Evolutionary conservation across 805 yeast genomes (phyloP).

Genomic region (Teunomyces lycoperdinae): DNA sequence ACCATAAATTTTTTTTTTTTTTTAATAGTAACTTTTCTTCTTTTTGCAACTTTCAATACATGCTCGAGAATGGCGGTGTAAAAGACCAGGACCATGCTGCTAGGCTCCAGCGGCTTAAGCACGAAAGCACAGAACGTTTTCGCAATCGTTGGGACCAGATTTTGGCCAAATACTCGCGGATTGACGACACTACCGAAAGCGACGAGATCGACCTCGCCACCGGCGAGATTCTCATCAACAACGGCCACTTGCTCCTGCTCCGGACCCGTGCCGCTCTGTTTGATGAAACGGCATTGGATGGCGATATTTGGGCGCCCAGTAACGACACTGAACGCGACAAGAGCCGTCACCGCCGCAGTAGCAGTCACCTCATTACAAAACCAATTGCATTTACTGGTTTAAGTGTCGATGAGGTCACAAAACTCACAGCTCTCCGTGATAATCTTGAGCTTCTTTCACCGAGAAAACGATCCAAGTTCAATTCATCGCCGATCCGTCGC

Average conservation of each 20-base stretch:
- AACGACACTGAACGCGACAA: constrained; percentile 14
- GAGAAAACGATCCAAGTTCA: background rate
- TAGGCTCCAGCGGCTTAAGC: constrained; percentile 23
- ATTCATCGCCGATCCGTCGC: background rate
- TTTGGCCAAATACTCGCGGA: constrained; percentile 47
- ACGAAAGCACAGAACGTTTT: constrained; percentile 27
- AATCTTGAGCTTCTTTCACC: background rate
- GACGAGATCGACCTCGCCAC: constrained; percentile 64
- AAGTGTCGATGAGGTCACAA: background rate
- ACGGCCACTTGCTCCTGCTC: constrained; percentile 64
- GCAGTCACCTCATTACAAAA: no score
- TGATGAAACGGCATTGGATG: constrained; percentile 9
- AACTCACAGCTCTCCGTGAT: background rate
- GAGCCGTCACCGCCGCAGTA: background rate
- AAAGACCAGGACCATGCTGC: constrained; percentile 16
- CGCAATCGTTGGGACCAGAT: constrained; percentile 48
- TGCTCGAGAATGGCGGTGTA: background rate
- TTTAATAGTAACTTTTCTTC: no score
- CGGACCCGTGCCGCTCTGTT: constrained; percentile 5
- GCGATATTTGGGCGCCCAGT: constrained; percentile 39
- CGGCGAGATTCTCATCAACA: constrained; percentile 61
- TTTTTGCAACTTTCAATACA: background rate
- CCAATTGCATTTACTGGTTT: constrained; percentile 1
- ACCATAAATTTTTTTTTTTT: constrained; percentile 6
- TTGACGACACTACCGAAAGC: constrained; percentile 51